These are phyloP conservation scores for Curvularia hawaiiensis DNA, from an alignment of 2,329 filamentous ascomycete genomes.

Conservation along the genomic window DNA sequence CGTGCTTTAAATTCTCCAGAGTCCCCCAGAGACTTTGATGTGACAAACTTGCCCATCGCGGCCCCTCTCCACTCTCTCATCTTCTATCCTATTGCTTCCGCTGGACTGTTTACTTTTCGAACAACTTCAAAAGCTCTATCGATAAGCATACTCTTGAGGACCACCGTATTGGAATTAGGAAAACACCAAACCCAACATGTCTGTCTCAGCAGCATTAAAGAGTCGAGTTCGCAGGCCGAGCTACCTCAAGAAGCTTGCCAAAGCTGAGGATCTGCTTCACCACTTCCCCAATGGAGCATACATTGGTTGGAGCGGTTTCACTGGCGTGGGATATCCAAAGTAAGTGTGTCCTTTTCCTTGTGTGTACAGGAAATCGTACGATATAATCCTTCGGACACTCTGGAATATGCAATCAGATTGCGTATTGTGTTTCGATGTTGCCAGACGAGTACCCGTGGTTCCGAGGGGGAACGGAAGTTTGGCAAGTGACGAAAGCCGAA, in stretches of 20 bases:
- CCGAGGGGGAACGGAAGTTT: conserved; percentile 40
- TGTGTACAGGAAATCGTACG: not conserved
- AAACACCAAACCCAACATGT: conserved; percentile 37
- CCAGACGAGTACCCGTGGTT: conserved; percentile 16
- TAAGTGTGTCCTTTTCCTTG: conserved; percentile 49
- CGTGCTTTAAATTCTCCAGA: conserved; percentile 17
- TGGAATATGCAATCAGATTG: not conserved
- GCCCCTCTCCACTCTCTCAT: conserved; percentile 19
- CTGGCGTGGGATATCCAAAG: conserved; percentile 89
- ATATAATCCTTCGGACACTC: not conserved
- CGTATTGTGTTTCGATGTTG: conserved; percentile 9
- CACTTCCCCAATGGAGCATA: conserved; percentile 86
- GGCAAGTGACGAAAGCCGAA: conserved; percentile 27
- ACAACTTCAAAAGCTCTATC: conserved; percentile 11
- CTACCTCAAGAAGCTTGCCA: conserved; percentile 79
- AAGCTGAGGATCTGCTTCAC: conserved; percentile 77
- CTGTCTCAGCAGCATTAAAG: conserved; percentile 75
- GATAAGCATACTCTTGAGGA: conserved; percentile 12
- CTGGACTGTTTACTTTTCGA: conserved; percentile 3
- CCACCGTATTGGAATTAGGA: not conserved
- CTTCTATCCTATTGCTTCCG: not conserved
- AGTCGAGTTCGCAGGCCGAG: conserved; percentile 76
- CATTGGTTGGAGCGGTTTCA: conserved; percentile 91
- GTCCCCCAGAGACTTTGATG: conserved; percentile 3
- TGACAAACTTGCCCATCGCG: conserved; percentile 7